These are phyloP conservation scores for Fraxinus velutina DNA, from an alignment of 305 asterid species.

Conservation along the genomic window DNA sequence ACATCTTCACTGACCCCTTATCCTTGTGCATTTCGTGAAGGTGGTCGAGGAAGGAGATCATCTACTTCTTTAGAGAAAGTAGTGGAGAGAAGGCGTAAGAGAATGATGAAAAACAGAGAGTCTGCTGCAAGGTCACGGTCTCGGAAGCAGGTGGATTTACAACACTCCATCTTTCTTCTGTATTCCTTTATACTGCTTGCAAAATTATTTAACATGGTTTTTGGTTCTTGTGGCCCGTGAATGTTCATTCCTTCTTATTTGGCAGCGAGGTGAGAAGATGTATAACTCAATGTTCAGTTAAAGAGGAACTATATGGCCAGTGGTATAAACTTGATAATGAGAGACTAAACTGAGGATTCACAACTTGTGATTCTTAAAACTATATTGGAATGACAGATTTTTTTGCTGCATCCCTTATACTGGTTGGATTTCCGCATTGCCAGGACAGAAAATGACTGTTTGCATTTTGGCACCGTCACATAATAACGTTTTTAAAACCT, in stretches of 20 bases:
- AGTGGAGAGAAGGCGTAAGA: slow-evolving; percentile 91
- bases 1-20: slow-evolving; percentile 60
- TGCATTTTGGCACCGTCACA: neutral
- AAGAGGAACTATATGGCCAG: neutral
- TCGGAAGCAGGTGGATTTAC: slow-evolving; percentile 80
- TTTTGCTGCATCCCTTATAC: neutral
- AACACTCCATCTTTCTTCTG: neutral
- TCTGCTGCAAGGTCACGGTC: slow-evolving; percentile 97
- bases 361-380: slow-evolving; percentile 8
- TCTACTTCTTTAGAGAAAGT: slow-evolving; percentile 75
- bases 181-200: neutral
- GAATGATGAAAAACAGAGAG: slow-evolving; percentile 94
- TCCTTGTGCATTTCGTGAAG: slow-evolving; percentile 58
- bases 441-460: slow-evolving; percentile 3
- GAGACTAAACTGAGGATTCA: neutral
- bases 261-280: slow-evolving; percentile 1
- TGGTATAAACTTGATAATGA: neutral
- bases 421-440: neutral
- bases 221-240: neutral
- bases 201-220: neutral
- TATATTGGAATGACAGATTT: neutral
- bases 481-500: neutral
- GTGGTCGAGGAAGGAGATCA: slow-evolving; percentile 68
- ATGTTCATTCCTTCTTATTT: neutral
- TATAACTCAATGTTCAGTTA: slow-evolving; percentile 12